These are phyloP conservation scores for Fraxinus cuspidata DNA, from an alignment of 257 asterid species.

Conservation along the genomic window DNA sequence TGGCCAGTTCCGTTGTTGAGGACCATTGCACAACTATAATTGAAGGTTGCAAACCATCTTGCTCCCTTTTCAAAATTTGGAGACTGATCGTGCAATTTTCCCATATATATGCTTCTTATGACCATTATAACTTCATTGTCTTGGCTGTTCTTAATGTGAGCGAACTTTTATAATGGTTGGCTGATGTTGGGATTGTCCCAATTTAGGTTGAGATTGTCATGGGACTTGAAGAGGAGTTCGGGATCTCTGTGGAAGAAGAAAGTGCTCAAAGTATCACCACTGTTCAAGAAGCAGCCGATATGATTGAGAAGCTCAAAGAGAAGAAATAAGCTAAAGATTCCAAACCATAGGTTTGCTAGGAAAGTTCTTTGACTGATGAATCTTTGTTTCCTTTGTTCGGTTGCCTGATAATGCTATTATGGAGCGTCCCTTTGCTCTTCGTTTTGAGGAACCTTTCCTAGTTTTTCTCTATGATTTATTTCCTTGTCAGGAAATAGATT, in stretches of 20 bases:
- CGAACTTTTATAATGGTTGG: neutral
- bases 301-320: conserved; percentile 69
- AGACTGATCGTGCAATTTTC: neutral
- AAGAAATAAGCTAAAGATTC: conserved; percentile 21
- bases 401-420: neutral
- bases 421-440: conserved; percentile 2
- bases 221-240: conserved; percentile 96
- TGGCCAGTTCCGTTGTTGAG: neutral
- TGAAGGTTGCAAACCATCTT: neutral
- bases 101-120: too few species aligned
- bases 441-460: conserved; percentile 18
- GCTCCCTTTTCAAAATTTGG: neutral
- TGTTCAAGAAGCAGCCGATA: conserved; percentile 90
- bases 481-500: conserved; percentile 12
- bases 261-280: conserved; percentile 81
- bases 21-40: neutral
- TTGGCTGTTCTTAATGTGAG: neutral
- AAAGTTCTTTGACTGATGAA: conserved; percentile 2
- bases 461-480: conserved; percentile 12
- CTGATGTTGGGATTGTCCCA: neutral
- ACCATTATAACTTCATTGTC: too few species aligned
- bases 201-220: conserved; percentile 83
- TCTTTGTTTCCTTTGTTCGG: neutral
- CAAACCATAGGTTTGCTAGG: conserved; percentile 19
- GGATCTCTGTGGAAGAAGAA: conserved; percentile 85